These are phyloP conservation scores for Allomyces macrogynus DNA, from an alignment of 192 early-diverging fungal genomes.

Conservation along the genomic window DNA sequence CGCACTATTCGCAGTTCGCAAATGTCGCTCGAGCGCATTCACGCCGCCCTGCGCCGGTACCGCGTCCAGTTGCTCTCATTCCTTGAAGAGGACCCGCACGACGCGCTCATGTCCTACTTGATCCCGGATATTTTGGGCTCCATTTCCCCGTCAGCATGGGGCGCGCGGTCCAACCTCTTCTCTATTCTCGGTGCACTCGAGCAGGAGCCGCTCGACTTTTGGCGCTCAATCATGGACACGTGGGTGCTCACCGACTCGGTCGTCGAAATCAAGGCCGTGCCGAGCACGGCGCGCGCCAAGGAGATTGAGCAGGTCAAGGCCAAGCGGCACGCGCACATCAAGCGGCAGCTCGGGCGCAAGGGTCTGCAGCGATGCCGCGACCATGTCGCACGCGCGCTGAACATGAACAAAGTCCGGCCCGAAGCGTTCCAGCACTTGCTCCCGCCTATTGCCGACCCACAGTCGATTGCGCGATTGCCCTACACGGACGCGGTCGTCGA, in stretches of 20 bases:
- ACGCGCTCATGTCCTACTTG: conserved; percentile 24
- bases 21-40: conserved; percentile 3
- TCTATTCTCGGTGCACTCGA: conserved; percentile 29
- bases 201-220: conserved; percentile 24
- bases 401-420: not conserved
- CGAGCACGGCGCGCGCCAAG: conserved; percentile 26
- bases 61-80: conserved; percentile 20
- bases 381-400: not conserved
- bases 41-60: conserved; percentile 3
- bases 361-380: conserved; percentile 25
- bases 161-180: conserved; percentile 31
- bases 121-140: conserved; percentile 27
- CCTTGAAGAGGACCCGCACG: conserved; percentile 39
- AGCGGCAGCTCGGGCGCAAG: conserved; percentile 15
- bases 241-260: conserved; percentile 33
- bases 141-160: conserved; percentile 20
- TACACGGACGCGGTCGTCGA: conserved; percentile 1
- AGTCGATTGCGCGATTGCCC: not conserved
- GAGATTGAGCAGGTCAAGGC: conserved; percentile 19
- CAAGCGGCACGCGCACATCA: conserved; percentile 14
- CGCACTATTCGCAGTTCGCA: not conserved
- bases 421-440: not conserved
- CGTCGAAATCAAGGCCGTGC: conserved; percentile 35
- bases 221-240: conserved; percentile 25
- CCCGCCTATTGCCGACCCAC: not conserved